Conservation (phyloP, 352 stramenopile genomes). For the Phytophthora tentaculata region DNA sequence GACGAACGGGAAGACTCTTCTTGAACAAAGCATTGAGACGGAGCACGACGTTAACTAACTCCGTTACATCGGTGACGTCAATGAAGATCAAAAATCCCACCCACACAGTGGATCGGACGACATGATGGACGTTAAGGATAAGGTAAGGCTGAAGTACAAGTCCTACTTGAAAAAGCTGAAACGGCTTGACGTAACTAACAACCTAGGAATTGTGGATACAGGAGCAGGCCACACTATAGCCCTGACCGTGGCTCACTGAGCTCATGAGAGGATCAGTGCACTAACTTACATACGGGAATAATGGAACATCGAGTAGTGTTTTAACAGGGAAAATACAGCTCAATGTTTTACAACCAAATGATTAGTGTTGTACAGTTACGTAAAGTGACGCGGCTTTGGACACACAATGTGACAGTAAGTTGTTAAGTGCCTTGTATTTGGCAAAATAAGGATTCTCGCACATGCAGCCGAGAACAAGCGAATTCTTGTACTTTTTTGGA, state of each 20-base stretch:
- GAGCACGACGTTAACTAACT: too few species aligned
- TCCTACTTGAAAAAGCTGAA: neutral
- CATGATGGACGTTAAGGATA: too few species aligned
- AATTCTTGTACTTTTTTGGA: conserved; percentile 4
- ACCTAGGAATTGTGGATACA: too few species aligned
- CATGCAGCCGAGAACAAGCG: neutral
- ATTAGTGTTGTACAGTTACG: neutral
- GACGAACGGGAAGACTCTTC: too few species aligned
- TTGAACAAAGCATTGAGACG: too few species aligned
- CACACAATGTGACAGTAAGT: conserved; percentile 1
- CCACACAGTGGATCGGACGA: too few species aligned
- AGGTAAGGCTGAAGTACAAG: too few species aligned
- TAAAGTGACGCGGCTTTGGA: neutral
- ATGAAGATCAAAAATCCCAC: too few species aligned
- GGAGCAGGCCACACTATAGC: neutral
- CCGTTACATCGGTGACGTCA: too few species aligned
- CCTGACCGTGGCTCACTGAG: neutral
- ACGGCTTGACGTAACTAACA: neutral
- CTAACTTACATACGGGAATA: neutral
- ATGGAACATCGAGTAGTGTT: neutral
- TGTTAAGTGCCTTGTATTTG: conserved; percentile 3
- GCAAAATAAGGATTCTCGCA: neutral
- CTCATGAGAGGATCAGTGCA: neutral
- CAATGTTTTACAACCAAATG: neutral
- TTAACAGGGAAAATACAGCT: too few species aligned